These are phyloP conservation scores for Thuja plicata DNA, from an alignment of 83 land plant species.

Conservation along the genomic window DNA sequence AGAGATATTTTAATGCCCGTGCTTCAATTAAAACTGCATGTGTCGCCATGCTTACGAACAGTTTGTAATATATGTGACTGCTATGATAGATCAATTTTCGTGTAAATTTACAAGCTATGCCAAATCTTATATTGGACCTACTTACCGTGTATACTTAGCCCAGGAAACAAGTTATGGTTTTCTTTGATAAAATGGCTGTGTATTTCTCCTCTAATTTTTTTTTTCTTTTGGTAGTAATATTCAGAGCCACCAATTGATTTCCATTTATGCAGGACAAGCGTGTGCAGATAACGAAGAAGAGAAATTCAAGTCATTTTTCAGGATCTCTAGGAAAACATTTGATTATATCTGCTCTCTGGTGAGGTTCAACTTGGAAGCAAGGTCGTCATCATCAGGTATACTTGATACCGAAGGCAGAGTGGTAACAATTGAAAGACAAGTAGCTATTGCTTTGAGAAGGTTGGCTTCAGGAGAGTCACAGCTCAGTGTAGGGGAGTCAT, in stretches of 20 bases:
- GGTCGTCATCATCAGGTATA: slow-evolving; percentile 29
- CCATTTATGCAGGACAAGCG: slow-evolving; percentile 19
- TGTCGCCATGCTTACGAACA: neutral
- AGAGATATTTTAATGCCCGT: neutral
- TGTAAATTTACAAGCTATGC: neutral
- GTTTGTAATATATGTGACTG: neutral
- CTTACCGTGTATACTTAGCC: neutral
- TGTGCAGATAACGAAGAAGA: slow-evolving; percentile 31
- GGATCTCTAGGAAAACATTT: slow-evolving; percentile 64
- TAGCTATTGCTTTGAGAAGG: slow-evolving; percentile 77
- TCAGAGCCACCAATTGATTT: neutral
- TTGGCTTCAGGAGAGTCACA: slow-evolving; percentile 70
- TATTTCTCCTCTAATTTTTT: neutral
- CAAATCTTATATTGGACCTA: neutral
- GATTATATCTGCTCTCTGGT: slow-evolving; percentile 71
- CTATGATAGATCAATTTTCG: neutral
- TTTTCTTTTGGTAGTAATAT: neutral
- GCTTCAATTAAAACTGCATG: neutral
- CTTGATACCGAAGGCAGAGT: slow-evolving; percentile 36
- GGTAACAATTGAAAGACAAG: slow-evolving; percentile 55
- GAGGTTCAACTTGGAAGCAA: slow-evolving; percentile 47
- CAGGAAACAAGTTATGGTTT: neutral
- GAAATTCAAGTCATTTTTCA: slow-evolving; percentile 51
- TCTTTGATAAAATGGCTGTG: neutral
- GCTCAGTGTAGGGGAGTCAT: slow-evolving; percentile 43